These are phyloP conservation scores for Boletus tomentosulus DNA, from an alignment of 768 basidiomycete species.

Conservation along the genomic window DNA sequence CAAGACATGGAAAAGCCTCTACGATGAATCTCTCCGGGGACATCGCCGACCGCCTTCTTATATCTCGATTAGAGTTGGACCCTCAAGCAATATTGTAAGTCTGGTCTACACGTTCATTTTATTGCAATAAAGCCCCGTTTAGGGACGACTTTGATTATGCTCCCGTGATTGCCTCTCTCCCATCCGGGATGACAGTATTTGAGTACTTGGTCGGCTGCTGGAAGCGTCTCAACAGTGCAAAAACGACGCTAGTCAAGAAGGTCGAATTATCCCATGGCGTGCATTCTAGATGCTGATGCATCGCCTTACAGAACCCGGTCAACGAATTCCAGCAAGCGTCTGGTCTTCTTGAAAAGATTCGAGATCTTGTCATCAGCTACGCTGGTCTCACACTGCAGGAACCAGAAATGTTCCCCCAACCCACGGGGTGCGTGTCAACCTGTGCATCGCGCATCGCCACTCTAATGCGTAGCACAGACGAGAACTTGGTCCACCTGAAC, in stretches of 20 bases:
- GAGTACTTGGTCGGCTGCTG: slow-evolving; percentile 90
- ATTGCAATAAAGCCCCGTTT: not conserved
- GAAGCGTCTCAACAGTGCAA: slow-evolving; percentile 72
- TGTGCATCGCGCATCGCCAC: not conserved
- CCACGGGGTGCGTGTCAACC: slow-evolving; percentile 51
- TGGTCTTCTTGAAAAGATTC: slow-evolving; percentile 65
- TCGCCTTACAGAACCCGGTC: slow-evolving; percentile 44
- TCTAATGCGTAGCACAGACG: slow-evolving; percentile 42
- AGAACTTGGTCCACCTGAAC: slow-evolving; percentile 70
- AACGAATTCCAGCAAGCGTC: slow-evolving; percentile 57
- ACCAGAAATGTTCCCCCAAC: slow-evolving; percentile 93
- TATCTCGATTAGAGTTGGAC: slow-evolving; percentile 79
- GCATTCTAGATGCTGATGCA: slow-evolving; percentile 33
- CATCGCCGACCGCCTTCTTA: slow-evolving; percentile 73
- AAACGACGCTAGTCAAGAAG: slow-evolving; percentile 58
- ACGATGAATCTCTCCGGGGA: slow-evolving; percentile 49
- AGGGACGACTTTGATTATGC: slow-evolving; percentile 77
- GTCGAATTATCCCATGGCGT: slow-evolving; percentile 29
- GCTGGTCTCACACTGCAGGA: slow-evolving; percentile 86
- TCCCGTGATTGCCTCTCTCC: slow-evolving; percentile 71
- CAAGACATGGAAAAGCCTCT: slow-evolving; percentile 24
- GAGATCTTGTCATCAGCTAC: slow-evolving; percentile 84
- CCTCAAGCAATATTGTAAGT: slow-evolving; percentile 67
- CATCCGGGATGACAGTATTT: slow-evolving; percentile 73
- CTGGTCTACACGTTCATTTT: slow-evolving; percentile 2